These are phyloP conservation scores for Trichomonascus vanleenenianus DNA, from an alignment of 805 yeast species.

Conservation along the genomic window DNA sequence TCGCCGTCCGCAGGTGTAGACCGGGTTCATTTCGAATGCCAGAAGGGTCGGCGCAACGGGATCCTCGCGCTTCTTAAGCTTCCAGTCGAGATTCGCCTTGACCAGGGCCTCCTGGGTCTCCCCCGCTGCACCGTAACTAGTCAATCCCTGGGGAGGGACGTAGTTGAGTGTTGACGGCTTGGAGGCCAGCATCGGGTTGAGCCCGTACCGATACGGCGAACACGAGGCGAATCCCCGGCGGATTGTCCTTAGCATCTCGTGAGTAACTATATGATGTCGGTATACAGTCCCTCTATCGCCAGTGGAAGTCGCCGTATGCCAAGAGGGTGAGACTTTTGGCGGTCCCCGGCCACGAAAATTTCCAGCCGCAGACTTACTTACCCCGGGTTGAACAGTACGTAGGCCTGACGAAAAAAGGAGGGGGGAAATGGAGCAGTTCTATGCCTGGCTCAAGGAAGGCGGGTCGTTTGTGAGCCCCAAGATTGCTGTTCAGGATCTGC, in stretches of 20 bases:
- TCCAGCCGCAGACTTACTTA: background rate
- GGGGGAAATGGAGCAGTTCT: background rate
- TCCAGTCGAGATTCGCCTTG: slow-evolving; percentile 18
- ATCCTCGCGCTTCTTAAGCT: slow-evolving; percentile 7
- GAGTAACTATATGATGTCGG: background rate
- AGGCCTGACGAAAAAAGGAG: background rate
- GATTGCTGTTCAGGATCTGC: slow-evolving; percentile 33
- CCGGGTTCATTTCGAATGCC: slow-evolving; percentile 78
- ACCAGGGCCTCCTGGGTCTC: slow-evolving; percentile 16
- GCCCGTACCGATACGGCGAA: background rate
- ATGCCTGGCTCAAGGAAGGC: slow-evolving; percentile 9
- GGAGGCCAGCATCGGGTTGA: slow-evolving; percentile 7
- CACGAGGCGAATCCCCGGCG: background rate
- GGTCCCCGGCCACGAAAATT: background rate
- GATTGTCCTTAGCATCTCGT: background rate
- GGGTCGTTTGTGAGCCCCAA: slow-evolving; percentile 18
- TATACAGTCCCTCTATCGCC: background rate
- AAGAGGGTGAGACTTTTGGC: background rate
- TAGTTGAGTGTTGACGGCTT: background rate
- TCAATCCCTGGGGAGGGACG: slow-evolving; percentile 4
- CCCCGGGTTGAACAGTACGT: background rate
- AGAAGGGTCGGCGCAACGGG: slow-evolving; percentile 57
- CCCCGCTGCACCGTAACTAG: slow-evolving; percentile 17
- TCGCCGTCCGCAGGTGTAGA: slow-evolving; percentile 88
- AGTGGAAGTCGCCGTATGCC: background rate